Conservation (phyloP, 768 basidiomycete species). For the Phylloporus arenicola region DNA sequence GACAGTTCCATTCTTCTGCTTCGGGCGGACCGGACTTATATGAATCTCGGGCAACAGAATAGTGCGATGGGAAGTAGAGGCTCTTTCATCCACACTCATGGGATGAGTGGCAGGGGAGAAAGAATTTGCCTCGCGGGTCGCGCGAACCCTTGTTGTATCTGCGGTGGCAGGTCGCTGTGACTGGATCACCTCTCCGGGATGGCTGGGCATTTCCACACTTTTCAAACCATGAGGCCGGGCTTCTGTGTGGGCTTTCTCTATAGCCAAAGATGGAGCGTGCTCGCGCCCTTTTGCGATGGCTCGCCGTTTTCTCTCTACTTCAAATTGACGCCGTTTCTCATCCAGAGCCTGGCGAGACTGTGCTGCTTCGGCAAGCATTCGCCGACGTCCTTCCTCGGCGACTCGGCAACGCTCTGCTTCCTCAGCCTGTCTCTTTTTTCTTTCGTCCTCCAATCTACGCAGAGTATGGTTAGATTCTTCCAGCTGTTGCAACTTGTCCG, state of each 20-base stretch:
- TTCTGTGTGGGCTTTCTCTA: slow-evolving; percentile 9
- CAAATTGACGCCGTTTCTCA: slow-evolving; percentile 3
- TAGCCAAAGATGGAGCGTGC: slow-evolving; percentile 7
- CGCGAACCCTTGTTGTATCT: slow-evolving; percentile 26
- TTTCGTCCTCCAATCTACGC: slow-evolving; percentile 23
- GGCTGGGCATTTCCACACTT: background rate
- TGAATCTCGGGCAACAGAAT: slow-evolving; percentile 1
- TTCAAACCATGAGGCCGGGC: slow-evolving; percentile 1
- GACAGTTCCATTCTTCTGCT: slow-evolving; percentile 1
- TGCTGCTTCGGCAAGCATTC: slow-evolving; percentile 8
- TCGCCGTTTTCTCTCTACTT: slow-evolving; percentile 9
- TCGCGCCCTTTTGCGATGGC: background rate
- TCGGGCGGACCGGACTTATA: background rate
- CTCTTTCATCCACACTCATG: slow-evolving; percentile 3
- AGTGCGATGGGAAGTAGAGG: background rate
- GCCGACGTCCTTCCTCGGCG: slow-evolving; percentile 15
- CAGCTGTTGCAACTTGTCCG: slow-evolving; percentile 14
- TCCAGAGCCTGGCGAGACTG: slow-evolving; percentile 3
- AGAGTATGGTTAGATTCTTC: slow-evolving; percentile 14
- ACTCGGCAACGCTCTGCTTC: slow-evolving; percentile 13
- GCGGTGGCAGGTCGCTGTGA: slow-evolving; percentile 26
- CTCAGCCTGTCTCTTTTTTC: slow-evolving; percentile 11
- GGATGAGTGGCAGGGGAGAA: background rate
- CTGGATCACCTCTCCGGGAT: background rate
- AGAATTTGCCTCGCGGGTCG: slow-evolving; percentile 10